These are phyloP conservation scores for Diaporthe humulicola DNA, from an alignment of 2,329 filamentous ascomycete genomes.

Conservation along the genomic window DNA sequence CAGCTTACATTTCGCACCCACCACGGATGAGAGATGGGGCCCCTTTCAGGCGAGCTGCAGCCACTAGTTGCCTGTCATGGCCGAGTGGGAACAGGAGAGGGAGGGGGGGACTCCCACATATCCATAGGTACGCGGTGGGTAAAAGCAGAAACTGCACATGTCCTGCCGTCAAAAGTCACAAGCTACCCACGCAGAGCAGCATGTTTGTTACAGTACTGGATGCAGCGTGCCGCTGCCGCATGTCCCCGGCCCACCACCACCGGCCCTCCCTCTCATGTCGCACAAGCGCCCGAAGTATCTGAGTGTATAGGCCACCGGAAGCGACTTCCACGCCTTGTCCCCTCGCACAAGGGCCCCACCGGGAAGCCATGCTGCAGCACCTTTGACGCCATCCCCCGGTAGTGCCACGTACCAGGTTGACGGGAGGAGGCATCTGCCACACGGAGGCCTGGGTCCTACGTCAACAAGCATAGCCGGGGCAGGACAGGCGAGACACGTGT, in stretches of 20 bases:
- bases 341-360: background rate
- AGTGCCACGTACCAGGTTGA: constrained; percentile 40
- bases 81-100: background rate
- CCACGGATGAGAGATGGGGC: background rate
- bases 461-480: constrained; percentile 33
- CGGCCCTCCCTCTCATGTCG: background rate
- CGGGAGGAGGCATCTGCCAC: constrained; percentile 32
- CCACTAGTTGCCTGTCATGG: constrained; percentile 23
- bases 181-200: constrained; percentile 9
- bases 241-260: constrained; percentile 18
- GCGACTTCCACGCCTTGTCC: constrained; percentile 22
- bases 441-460: constrained; percentile 29
- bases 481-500: constrained; percentile 38
- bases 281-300: constrained; percentile 24
- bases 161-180: constrained; percentile 23
- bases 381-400: constrained; percentile 22
- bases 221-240: constrained; percentile 37
- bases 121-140: constrained; percentile 4
- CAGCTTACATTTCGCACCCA: constrained; percentile 10
- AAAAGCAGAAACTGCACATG: constrained; percentile 13
- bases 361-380: background rate
- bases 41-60: constrained; percentile 34
- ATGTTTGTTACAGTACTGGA: constrained; percentile 4
- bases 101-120: background rate
- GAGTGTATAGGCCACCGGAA: constrained; percentile 18